These are phyloP conservation scores for Stenogyne calaminthoides DNA, from an alignment of 305 asterid species.

Conservation along the genomic window DNA sequence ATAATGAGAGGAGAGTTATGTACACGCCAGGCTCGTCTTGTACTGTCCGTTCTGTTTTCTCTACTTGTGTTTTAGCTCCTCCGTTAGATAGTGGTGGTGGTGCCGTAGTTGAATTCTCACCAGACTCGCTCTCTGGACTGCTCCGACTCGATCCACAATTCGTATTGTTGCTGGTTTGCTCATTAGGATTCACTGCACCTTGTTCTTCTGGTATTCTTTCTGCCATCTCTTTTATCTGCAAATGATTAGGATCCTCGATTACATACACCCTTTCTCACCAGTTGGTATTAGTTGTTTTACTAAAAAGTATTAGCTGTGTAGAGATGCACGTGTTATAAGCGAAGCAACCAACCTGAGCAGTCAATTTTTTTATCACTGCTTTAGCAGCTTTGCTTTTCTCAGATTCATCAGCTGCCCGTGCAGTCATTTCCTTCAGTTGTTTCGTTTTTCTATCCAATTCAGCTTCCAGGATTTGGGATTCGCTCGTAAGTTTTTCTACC, in stretches of 20 bases:
- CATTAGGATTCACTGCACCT: constrained; percentile 33
- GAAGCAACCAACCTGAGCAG: constrained; percentile 61
- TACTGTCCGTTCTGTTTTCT: constrained; percentile 56
- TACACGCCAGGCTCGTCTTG: constrained; percentile 88
- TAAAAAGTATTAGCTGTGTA: too few species aligned
- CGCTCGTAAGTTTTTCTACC: constrained; percentile 75
- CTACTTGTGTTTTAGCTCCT: constrained; percentile 44
- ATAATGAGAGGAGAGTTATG: constrained; percentile 58
- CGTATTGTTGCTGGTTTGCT: constrained; percentile 30
- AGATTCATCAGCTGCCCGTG: constrained; percentile 67
- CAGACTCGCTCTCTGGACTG: constrained; percentile 47
- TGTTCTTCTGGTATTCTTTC: constrained; percentile 49
- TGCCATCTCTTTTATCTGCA: constrained; percentile 74
- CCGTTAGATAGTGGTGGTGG: constrained; percentile 38
- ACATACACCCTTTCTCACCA: not conserved
- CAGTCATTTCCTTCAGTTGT: constrained; percentile 63
- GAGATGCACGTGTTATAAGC: not conserved
- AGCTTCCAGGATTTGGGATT: constrained; percentile 67
- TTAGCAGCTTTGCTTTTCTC: constrained; percentile 74
- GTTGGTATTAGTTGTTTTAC: too few species aligned
- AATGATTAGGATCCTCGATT: constrained; percentile 14
- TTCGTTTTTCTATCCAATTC: constrained; percentile 63
- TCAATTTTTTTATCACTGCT: constrained; percentile 73
- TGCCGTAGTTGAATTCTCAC: constrained; percentile 40
- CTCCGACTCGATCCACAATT: constrained; percentile 47